Evolutionary conservation across 2,329 filamentous ascomycete genomes (phyloP).

Genomic region (Ilyonectria sp.): DNA sequence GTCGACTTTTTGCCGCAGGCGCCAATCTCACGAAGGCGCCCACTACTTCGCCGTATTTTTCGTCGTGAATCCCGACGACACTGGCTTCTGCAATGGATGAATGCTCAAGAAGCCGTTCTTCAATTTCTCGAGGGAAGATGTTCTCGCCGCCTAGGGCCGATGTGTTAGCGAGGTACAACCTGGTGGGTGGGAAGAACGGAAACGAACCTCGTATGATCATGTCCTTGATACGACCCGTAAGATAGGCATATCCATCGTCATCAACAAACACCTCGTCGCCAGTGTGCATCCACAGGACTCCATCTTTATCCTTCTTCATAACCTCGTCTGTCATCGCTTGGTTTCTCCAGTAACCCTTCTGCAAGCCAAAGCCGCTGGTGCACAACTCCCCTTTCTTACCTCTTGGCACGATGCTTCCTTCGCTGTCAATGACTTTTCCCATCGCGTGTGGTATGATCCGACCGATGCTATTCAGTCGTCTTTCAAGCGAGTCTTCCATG

Average conservation of each 20-base stretch:
- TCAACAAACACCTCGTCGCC: constrained; percentile 89
- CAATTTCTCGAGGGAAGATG: constrained; percentile 87
- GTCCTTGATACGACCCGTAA: constrained; percentile 89
- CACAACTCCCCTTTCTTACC: constrained; percentile 22
- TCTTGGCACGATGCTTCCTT: constrained; percentile 2
- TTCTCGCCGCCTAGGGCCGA: constrained; percentile 77
- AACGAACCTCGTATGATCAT: constrained; percentile 81
- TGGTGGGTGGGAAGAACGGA: background rate
- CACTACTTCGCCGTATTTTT: constrained; percentile 83
- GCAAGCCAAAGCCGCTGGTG: constrained; percentile 20
- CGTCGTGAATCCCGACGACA: constrained; percentile 83
- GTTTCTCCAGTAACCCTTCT: constrained; percentile 21
- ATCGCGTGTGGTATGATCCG: constrained; percentile 21
- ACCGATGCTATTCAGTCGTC: constrained; percentile 22
- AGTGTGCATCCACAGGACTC: constrained; percentile 79
- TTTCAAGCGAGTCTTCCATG: constrained; percentile 17
- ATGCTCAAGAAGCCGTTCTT: constrained; percentile 83
- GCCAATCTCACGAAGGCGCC: constrained; percentile 75
- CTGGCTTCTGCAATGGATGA: constrained; percentile 76
- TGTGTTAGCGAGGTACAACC: background rate
- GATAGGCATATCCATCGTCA: constrained; percentile 80
- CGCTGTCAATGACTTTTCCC: constrained; percentile 25
- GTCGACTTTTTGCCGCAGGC: constrained; percentile 43
- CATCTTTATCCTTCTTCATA: constrained; percentile 14
- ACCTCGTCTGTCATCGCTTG: constrained; percentile 19